Evolutionary conservation across 108 stramenopile genomes (phyloP), one percentile per base, ranked within the genome.

Genomic region (Chaetoceros muelleri): DNA sequence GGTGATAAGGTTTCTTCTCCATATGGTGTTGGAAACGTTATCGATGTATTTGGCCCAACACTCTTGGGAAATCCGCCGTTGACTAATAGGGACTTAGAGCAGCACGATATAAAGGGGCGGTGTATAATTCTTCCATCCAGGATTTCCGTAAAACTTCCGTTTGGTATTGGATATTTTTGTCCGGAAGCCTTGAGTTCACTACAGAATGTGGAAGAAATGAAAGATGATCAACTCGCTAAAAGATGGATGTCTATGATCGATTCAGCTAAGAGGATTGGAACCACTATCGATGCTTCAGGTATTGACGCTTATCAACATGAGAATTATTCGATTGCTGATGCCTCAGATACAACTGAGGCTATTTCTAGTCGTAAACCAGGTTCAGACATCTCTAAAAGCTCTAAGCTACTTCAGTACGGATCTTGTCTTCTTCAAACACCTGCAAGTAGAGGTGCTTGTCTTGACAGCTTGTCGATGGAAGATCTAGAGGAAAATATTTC

Each of bases 1-100:
- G 90, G 86, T 24, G 84, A 93, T 40, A 66, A 70, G 30, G 87
- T 93, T 3, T 58, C 66, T 22, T 81, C 85, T 30, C 79, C 83
- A 3, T 85, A 78, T 18, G 85, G 86, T 21, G 58, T 78, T 27
- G 88, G 84, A 8, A 52, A 44, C 2, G 87, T 84, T 17, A 44
- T 81, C 8, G 50, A 66, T 26, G 65, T 80, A 13, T 64, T 61
- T 57, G 67, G 57, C n/a, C 58, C 63, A 1, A 13, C 2, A 1
- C 28, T 25, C 7, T 24, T 62, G 1, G 53, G 54, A 24, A 49
- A 49, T 49, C 13, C 5, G 13, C 8, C 5, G 8, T 5, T 10
- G 13, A 34, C 8, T 2, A 24, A 28, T 20, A 45, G 16, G 2
- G n/a, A 47, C 1, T 21, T 24, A 21, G 52, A 48, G 16, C 46